Evolutionary conservation across 2,329 filamentous ascomycete genomes (phyloP).

Genomic region (Teratosphaeria pseudoeucalypti): DNA sequence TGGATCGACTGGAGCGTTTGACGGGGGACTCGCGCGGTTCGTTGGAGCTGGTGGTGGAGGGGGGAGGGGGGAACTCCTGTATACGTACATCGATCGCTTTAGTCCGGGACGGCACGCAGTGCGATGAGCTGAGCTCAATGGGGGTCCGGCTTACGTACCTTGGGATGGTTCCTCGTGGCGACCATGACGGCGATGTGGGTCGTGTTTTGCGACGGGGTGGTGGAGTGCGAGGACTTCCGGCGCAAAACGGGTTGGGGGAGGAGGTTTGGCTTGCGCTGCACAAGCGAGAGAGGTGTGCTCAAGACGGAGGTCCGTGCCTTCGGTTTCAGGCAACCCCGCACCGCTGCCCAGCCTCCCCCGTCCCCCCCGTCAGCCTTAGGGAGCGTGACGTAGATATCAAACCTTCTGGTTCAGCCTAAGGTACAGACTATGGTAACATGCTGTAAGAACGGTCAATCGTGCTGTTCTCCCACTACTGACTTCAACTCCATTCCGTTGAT

Average conservation of each 20-base stretch:
- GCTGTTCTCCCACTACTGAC: too few species aligned
- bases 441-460: too few species aligned
- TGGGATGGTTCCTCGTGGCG: constrained; percentile 45
- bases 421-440: not conserved
- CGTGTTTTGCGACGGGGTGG: not conserved
- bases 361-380: not conserved
- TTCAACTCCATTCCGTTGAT: not conserved
- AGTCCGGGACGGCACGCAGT: not conserved
- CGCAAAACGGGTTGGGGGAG: not conserved
- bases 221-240: not conserved
- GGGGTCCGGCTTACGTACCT: constrained; percentile 12
- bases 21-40: not conserved
- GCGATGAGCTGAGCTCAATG: not conserved
- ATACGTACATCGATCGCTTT: not conserved
- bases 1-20: not conserved
- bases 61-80: not conserved
- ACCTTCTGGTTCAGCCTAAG: not conserved
- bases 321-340: not conserved
- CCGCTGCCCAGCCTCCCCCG: not conserved
- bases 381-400: not conserved
- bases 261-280: not conserved
- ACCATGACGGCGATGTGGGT: constrained; percentile 36
- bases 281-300: not conserved
- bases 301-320: not conserved
- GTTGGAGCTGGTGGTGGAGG: not conserved